Evolutionary conservation across 2,329 filamentous ascomycete genomes (phyloP), one percentile per base, ranked within the genome.

Genomic region (Colletotrichum melonis): DNA sequence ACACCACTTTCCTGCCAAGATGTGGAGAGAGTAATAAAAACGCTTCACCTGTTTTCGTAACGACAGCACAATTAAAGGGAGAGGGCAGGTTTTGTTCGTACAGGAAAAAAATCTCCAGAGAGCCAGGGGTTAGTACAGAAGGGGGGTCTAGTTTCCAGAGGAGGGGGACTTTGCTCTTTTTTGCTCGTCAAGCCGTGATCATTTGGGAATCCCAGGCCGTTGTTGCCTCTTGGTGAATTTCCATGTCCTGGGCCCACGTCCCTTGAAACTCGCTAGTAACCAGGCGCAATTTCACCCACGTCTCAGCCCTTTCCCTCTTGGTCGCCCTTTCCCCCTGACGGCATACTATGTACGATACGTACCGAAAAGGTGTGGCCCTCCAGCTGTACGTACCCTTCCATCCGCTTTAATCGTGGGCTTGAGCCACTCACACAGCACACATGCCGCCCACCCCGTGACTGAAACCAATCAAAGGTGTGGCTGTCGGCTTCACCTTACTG

Each of bases 191-290:
- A 46, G 26, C 35, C 12, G 59, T 63, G 19, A 49, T 63, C 60
- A 63, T 63, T 60, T 63, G 69, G 63, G 71, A 68, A 72, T 63
- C 71, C 66, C 55, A 59, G 46, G 16, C 42, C 42, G 42, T 49
- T n/a, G 19, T 22, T 49, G 42, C 24, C 22, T 67, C 19, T 58
- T 64, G 69, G 72, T 67, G 64, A 68, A 57, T 52, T 52, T 35
- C 58, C 56, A 49, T 56, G 67, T 54, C 62, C 67, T 62, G 77
- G 78, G 70, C 79, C 78, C 74, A 78, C 78, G 67, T 76, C 81
- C 84, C 85, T 86, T 88, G 86, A 89, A 89, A 89, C 88, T 84
- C 84, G 84, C 86, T 86, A 87, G 83, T 77, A 78, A 77, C 80
- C 80, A 82, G 83, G 82, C 78, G 81, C 82, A 86, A 87, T 85